These are phyloP conservation scores for Septoria linicola DNA, from an alignment of 2,329 filamentous ascomycete species.

Conservation along the genomic window DNA sequence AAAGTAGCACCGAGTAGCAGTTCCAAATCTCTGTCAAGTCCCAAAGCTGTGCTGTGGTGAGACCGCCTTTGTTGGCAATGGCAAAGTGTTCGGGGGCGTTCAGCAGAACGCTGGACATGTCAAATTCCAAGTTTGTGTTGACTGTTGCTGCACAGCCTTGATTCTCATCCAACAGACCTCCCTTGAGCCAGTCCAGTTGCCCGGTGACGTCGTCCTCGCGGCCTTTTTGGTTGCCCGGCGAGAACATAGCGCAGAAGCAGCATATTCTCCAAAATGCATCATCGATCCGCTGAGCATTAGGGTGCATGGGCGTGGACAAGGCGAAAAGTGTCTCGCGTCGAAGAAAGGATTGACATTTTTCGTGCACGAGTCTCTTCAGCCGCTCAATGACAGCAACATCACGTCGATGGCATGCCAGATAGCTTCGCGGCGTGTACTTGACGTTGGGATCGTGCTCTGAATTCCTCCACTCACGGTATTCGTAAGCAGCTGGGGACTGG, in stretches of 20 bases:
- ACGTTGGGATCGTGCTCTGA: constrained; percentile 48
- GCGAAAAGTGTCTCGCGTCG: constrained; percentile 57
- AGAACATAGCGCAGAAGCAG: constrained; percentile 64
- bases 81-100: constrained; percentile 59
- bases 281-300: constrained; percentile 53
- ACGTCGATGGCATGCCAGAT: constrained; percentile 52
- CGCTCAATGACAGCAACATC: constrained; percentile 56
- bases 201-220: constrained; percentile 59
- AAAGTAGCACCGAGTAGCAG: constrained; percentile 57
- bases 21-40: constrained; percentile 67
- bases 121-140: constrained; percentile 48
- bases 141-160: constrained; percentile 48
- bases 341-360: constrained; percentile 57
- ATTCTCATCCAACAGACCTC: constrained; percentile 53
- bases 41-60: constrained; percentile 58
- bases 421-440: constrained; percentile 53
- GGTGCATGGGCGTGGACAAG: constrained; percentile 49
- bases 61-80: constrained; percentile 55
- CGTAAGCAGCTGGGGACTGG: constrained; percentile 60
- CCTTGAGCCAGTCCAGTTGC: constrained; percentile 64
- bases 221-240: constrained; percentile 52
- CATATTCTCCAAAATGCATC: constrained; percentile 65
- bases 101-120: constrained; percentile 55
- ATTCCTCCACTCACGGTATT: constrained; percentile 58
- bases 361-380: constrained; percentile 57